A percentile compares a stretch with the other conserved stretches of the same genome.
Evolutionary conservation across 192 early-diverging fungal species (phyloP).

Genomic region (Lobosporangium transversale): DNA sequence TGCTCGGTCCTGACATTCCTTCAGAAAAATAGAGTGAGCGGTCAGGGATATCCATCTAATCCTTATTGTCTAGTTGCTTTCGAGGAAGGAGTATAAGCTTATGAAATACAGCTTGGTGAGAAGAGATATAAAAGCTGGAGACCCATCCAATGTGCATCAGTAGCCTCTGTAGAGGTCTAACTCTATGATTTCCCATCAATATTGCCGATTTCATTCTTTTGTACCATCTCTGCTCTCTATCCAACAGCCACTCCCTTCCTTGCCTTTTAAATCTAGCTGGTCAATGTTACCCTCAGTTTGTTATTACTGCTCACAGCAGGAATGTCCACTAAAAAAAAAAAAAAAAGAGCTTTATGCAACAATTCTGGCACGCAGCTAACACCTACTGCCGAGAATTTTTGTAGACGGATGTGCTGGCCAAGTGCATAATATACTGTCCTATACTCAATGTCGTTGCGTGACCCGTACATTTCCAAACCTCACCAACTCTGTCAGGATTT

Average conservation of each 20-base stretch:
- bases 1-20: neutral
- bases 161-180: neutral
- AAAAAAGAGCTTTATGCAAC: neutral
- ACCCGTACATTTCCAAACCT: constrained; percentile 27
- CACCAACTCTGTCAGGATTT: constrained; percentile 28
- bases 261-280: neutral
- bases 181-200: neutral
- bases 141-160: neutral
- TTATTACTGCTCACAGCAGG: neutral
- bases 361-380: neutral
- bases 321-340: neutral
- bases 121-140: neutral
- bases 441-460: constrained; percentile 12
- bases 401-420: too few relatives aligned
- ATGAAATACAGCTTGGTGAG: too few relatives aligned
- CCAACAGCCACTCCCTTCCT: neutral
- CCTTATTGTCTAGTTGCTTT: too few relatives aligned
- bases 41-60: neutral
- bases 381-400: too few relatives aligned
- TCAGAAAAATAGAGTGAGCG: neutral
- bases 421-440: neutral
- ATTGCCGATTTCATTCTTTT: neutral
- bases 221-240: neutral
- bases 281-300: neutral
- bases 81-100: too few relatives aligned